These are phyloP conservation scores for Penicillium sp. DNA, from an alignment of 2,329 filamentous ascomycete species.

Conservation along the genomic window DNA sequence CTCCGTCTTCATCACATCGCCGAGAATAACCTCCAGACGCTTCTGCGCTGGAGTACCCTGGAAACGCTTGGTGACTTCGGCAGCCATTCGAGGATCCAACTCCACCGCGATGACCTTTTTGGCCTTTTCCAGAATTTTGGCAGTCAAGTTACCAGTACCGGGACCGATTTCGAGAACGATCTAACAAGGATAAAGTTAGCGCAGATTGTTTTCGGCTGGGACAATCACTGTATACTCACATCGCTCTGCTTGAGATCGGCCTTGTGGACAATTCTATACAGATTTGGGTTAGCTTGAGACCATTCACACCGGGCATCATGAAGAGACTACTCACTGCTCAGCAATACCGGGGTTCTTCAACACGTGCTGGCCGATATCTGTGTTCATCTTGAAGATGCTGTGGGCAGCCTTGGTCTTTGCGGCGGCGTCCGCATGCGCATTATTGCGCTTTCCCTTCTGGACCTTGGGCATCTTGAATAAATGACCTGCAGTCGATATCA, in stretches of 20 bases:
- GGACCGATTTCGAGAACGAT: slow-evolving; percentile 91
- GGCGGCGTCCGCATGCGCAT: slow-evolving; percentile 49
- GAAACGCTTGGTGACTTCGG: slow-evolving; percentile 90
- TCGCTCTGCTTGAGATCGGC: slow-evolving; percentile 88
- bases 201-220: slow-evolving; percentile 11
- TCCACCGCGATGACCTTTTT: slow-evolving; percentile 87
- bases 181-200: slow-evolving; percentile 42
- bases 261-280: slow-evolving; percentile 73
- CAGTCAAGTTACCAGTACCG: slow-evolving; percentile 86
- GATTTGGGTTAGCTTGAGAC: neutral
- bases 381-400: slow-evolving; percentile 98
- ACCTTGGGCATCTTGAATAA: slow-evolving; percentile 59
- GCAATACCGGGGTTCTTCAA: slow-evolving; percentile 90
- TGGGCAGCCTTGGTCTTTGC: slow-evolving; percentile 64
- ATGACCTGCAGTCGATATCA: neutral
- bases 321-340: slow-evolving; percentile 57
- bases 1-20: slow-evolving; percentile 90
- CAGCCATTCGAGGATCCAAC: slow-evolving; percentile 94
- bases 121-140: slow-evolving; percentile 84
- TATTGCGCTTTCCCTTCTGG: slow-evolving; percentile 64
- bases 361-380: slow-evolving; percentile 86
- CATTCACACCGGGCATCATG: neutral
- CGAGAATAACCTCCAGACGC: slow-evolving; percentile 83
- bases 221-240: slow-evolving; percentile 44
- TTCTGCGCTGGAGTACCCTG: slow-evolving; percentile 86